Percentiles rank a stretch among this genome's conserved stretches.
phyloP scores from a whole-genome alignment of 345 rosid species.

The Ceriops decandra region DNA sequence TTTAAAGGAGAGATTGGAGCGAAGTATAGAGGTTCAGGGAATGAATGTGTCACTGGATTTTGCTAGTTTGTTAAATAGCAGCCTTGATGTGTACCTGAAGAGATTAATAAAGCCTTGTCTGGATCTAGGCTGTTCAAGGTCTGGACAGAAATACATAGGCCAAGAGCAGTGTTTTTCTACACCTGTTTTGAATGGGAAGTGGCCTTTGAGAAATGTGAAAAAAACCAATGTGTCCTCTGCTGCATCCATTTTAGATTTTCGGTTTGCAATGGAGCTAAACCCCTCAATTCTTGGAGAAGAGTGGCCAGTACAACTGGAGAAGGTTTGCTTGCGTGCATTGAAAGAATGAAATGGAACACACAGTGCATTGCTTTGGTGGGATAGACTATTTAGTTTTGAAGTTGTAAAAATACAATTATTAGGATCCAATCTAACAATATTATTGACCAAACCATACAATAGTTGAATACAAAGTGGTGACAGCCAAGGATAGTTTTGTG shows the following conservation, averaged over 20 bases:
- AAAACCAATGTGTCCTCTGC: constrained; percentile 7
- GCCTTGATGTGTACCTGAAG: constrained; percentile 17
- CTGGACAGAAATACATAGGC: constrained; percentile 6
- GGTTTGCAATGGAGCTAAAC: constrained; percentile 19
- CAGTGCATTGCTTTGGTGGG: no score
- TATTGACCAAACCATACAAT: no score
- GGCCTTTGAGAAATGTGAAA: constrained; percentile 18
- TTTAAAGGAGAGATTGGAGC: constrained; percentile 16
- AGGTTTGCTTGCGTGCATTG: neutral
- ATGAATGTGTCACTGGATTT: constrained; percentile 12
- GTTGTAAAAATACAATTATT: no score
- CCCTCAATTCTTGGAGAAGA: neutral
- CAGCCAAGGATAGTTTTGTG: constrained; percentile 11
- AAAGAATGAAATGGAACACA: neutral
- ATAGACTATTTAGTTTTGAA: neutral
- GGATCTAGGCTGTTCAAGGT: constrained; percentile 16
- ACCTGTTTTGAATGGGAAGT: constrained; percentile 17
- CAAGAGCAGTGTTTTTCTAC: constrained; percentile 11
- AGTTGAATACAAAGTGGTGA: no score
- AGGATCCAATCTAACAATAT: no score
- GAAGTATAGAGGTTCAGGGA: constrained; percentile 16
- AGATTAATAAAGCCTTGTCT: constrained; percentile 25
- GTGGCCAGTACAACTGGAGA: neutral
- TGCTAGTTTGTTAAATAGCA: constrained; percentile 16
- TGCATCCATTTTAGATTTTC: constrained; percentile 26